Base-by-base conservation (phyloP, 164 flowering plant species). In the grape (Vitis vinifera) region DNA sequence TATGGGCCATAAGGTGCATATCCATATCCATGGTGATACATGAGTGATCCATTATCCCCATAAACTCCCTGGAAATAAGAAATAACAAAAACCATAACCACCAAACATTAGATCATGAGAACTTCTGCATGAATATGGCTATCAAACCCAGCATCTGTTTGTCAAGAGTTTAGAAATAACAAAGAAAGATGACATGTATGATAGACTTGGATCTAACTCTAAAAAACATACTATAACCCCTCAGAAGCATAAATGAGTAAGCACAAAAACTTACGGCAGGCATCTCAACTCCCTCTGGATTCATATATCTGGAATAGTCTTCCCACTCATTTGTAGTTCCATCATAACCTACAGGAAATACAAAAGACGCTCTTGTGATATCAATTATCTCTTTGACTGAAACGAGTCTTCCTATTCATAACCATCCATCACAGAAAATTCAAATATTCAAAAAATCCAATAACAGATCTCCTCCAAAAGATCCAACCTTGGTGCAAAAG, bases 1-100 rank as follows among this genome's bases (percentile, higher is more conserved):
- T 89, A 92, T 4, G 96, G 81, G 8, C 80, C 88, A 79, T 87
- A 92, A 2, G 98, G 86, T 58, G 86, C 78, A 80, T 88, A 91
- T 6, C 90, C 89, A 82, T 86, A 91, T 5, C 93, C 93, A 80
- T 81, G 84, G 15, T 80, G 87, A 78, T 83, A 90, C 86, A 86
- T 68, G 50, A 86, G 73, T 29, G 88, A 83, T 50, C 86, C 91
- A 77, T 79, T 82, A 37, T 87, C 94, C 68, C 92, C 92, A 81
- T 87, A 85, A 76, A 85, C 77, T 44, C 85, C 92, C 92, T 88
- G 82, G 0, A 57, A 70, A 14, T 8, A 37, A 65, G 8, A 19
- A 13, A 13, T 17, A 30, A 17, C 17, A 48, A 69, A 5, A 19
- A 58, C 10, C 50, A 44, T 1, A 9, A 63, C 12, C 44, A 14